phyloP scores from a whole-genome alignment of 2,329 filamentous ascomycete genomes.

The Colletotrichum orbiculare region DNA sequence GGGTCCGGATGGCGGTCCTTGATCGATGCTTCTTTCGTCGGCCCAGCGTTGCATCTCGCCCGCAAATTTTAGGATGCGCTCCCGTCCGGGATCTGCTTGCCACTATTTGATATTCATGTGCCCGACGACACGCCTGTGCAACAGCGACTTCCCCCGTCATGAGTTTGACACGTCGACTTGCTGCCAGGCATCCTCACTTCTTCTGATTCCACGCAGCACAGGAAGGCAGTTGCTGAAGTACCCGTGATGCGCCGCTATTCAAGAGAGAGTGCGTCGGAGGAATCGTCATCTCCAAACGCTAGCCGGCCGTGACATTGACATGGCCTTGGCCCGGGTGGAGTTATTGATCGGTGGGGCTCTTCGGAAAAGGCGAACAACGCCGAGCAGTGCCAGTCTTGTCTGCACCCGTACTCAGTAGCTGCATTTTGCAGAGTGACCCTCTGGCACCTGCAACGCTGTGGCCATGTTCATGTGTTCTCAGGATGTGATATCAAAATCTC shows the following conservation, averaged over 20 bases:
- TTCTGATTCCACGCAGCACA: too few species aligned
- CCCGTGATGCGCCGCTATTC: background rate
- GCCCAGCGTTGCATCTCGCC: slow-evolving; percentile 6
- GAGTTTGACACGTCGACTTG: background rate
- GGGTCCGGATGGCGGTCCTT: background rate
- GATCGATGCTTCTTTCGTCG: background rate
- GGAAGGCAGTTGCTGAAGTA: background rate
- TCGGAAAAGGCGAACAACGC: background rate
- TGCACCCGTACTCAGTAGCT: too few species aligned
- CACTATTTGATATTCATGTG: background rate
- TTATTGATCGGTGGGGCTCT: slow-evolving; percentile 23
- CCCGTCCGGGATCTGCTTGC: slow-evolving; percentile 15
- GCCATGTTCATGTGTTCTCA: too few species aligned
- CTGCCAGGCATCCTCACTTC: background rate
- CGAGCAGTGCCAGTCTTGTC: background rate
- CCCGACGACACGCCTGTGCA: too few species aligned
- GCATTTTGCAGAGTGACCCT: too few species aligned
- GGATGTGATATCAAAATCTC: too few species aligned
- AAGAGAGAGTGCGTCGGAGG: background rate
- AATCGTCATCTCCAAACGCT: slow-evolving; percentile 22
- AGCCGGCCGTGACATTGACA: slow-evolving; percentile 21
- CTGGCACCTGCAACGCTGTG: too few species aligned
- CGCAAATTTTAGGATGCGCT: slow-evolving; percentile 28
- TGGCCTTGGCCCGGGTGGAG: slow-evolving; percentile 9
- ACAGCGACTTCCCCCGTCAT: too few species aligned